Percentiles rank a stretch among this genome's conserved stretches.
phyloP scores from a whole-genome alignment of 495 filamentous ascomycete species.

The Daldinia vernicosa region DNA sequence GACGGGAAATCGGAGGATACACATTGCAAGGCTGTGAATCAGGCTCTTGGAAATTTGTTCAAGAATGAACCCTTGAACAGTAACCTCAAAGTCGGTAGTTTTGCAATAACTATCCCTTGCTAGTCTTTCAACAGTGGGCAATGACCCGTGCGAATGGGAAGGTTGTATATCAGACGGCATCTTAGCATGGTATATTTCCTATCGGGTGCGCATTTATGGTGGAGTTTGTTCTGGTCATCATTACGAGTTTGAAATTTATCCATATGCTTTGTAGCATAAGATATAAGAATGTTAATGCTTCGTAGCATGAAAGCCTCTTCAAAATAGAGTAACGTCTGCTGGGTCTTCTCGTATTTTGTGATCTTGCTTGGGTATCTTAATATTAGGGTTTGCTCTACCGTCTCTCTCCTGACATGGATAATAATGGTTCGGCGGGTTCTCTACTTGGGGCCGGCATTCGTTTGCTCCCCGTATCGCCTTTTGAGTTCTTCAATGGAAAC shows the following conservation, averaged over 20 bases:
- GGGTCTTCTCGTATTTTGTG: neutral
- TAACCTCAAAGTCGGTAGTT: neutral
- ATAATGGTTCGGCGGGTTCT: neutral
- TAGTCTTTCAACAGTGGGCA: neutral
- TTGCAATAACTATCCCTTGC: neutral
- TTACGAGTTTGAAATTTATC: constrained; percentile 13
- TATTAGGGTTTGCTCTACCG: neutral
- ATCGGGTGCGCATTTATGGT: constrained; percentile 20
- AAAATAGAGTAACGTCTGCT: neutral
- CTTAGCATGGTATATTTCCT: constrained; percentile 27
- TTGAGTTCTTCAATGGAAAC: constrained; percentile 62
- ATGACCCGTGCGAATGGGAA: neutral
- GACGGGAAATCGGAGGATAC: neutral
- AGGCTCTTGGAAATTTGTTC: neutral
- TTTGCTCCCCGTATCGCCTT: constrained; percentile 45
- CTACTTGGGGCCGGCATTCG: constrained; percentile 19
- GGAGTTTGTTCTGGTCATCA: constrained; percentile 34
- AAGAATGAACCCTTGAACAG: neutral
- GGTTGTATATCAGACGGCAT: constrained; percentile 39
- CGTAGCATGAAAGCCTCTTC: constrained; percentile 3
- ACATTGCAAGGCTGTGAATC: neutral
- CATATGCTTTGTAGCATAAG: neutral
- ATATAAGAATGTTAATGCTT: constrained; percentile 1
- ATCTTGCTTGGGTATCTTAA: constrained; percentile 6
- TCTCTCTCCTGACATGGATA: neutral